These are phyloP conservation scores for Diaporthe vaccinii DNA, from an alignment of 2,329 filamentous ascomycete species.

Conservation along the genomic window DNA sequence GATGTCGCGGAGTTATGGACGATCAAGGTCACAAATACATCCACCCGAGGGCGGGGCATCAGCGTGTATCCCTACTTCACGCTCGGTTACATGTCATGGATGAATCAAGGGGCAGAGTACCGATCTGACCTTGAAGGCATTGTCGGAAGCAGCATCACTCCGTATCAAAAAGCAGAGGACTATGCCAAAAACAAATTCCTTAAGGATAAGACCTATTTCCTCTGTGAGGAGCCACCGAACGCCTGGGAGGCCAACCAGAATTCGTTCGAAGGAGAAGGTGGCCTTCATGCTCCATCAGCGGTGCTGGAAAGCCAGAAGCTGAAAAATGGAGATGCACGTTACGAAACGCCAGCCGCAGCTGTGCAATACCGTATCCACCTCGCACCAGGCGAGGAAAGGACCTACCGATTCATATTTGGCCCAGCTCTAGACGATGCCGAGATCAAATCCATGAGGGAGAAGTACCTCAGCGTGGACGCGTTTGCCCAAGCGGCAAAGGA, in stretches of 20 bases:
- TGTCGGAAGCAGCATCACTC: conserved; percentile 66
- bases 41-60: conserved; percentile 58
- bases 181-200: conserved; percentile 69
- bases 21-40: conserved; percentile 64
- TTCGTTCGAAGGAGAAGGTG: conserved; percentile 69
- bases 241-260: conserved; percentile 67
- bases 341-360: conserved; percentile 67
- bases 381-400: conserved; percentile 54
- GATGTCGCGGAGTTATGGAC: conserved; percentile 70
- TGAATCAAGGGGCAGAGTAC: conserved; percentile 71
- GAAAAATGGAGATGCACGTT: conserved; percentile 63
- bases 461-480: conserved; percentile 63
- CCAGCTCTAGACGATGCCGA: conserved; percentile 67
- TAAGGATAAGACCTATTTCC: conserved; percentile 70
- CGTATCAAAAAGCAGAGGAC: conserved; percentile 69
- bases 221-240: conserved; percentile 64
- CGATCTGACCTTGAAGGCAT: conserved; percentile 62
- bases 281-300: conserved; percentile 64
- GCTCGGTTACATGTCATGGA: conserved; percentile 73
- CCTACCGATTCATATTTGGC: conserved; percentile 68
- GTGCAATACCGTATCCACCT: conserved; percentile 65
- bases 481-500: conserved; percentile 61
- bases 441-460: conserved; percentile 58
- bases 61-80: conserved; percentile 70
- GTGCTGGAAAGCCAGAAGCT: conserved; percentile 54